These are phyloP conservation scores for Murraya paniculata DNA, from an alignment of 345 rosid genomes.

Conservation along the genomic window DNA sequence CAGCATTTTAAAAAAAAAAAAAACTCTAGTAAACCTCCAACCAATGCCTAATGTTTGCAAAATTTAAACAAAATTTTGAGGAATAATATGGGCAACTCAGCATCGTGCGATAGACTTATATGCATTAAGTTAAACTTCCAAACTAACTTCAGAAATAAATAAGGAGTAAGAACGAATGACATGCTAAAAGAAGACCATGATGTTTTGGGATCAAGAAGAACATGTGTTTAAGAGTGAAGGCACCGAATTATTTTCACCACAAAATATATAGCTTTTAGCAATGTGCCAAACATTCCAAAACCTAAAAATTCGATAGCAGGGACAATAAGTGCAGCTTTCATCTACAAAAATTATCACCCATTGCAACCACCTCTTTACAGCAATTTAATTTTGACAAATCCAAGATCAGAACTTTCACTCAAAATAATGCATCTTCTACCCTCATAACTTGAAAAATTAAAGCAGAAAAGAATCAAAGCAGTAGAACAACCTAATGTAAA, in stretches of 20 bases:
- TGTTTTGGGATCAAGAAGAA: not conserved
- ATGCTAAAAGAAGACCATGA: not conserved
- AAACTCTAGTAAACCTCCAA: not conserved
- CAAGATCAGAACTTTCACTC: not conserved
- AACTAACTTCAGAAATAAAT: not conserved
- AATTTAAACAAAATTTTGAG: not conserved
- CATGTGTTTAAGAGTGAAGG: not conserved
- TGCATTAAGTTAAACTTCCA: not conserved
- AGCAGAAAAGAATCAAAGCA: not conserved
- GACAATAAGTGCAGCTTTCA: not conserved
- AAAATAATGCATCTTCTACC: not conserved
- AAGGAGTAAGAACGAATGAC: not conserved
- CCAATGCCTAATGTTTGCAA: not conserved
- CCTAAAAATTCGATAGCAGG: not conserved
- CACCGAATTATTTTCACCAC: not conserved
- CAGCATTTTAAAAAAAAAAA: not conserved
- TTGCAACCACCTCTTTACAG: not conserved
- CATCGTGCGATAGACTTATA: not conserved
- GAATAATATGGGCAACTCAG: not conserved
- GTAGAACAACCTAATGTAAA: not conserved
- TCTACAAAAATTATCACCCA: not conserved
- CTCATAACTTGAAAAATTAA: too few relatives aligned
- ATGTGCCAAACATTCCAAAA: not conserved
- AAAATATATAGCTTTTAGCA: not conserved
- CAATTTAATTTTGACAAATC: not conserved